phyloP scores from a whole-genome alignment of 768 basidiomycete genomes.

The Rhodocollybia butyracea region DNA sequence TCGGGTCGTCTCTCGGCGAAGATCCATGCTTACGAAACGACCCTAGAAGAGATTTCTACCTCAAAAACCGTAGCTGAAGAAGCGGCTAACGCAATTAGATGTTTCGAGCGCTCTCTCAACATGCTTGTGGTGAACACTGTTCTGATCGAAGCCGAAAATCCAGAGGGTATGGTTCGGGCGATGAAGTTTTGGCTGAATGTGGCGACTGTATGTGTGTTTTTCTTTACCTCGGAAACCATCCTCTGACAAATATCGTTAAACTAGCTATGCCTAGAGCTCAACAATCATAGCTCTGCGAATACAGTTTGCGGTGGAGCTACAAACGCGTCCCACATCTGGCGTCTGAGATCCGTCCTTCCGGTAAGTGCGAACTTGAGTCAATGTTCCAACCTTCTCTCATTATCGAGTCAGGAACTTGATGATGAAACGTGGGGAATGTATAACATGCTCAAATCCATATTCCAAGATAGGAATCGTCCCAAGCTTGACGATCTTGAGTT shows the following conservation, averaged over 20 bases:
- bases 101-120: constrained; percentile 4
- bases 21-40: neutral
- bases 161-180: neutral
- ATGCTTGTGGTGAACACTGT: constrained; percentile 7
- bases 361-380: neutral
- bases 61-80: neutral
- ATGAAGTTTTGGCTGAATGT: constrained; percentile 4
- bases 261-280: neutral
- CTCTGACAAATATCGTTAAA: neutral
- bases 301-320: neutral
- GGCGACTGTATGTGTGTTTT: neutral
- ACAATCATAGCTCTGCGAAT: constrained; percentile 1
- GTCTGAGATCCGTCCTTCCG: neutral
- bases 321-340: neutral
- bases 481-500: neutral
- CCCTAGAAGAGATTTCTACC: neutral
- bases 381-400: neutral
- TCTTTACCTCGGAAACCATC: neutral
- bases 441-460: neutral
- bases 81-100: neutral
- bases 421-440: neutral
- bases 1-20: constrained; percentile 15
- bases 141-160: neutral
- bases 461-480: neutral
- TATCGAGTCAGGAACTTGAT: neutral